These are phyloP conservation scores for Boletellus emodensis DNA, from an alignment of 768 basidiomycete species.

Conservation along the genomic window DNA sequence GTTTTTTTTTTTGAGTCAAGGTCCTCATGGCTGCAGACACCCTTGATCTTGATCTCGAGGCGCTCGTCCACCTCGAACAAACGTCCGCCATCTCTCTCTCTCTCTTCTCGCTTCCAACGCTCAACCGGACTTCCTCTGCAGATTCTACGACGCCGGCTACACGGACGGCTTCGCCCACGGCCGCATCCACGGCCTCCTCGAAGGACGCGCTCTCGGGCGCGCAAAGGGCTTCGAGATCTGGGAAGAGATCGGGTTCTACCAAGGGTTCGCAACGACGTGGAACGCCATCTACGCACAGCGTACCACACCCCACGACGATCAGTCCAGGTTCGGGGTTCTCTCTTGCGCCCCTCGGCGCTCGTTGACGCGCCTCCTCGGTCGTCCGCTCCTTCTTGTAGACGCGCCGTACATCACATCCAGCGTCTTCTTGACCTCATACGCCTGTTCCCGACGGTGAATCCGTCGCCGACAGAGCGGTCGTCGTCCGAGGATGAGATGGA, in stretches of 20 bases:
- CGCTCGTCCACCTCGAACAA: conserved; percentile 60
- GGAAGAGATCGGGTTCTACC: conserved; percentile 95
- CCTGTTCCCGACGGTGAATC: conserved; percentile 77
- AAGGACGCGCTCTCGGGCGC: conserved; percentile 83
- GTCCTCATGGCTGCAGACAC: not conserved
- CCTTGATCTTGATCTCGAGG: conserved; percentile 51
- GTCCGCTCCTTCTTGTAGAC: conserved; percentile 33
- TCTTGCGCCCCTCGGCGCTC: no score
- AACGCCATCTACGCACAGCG: conserved; percentile 43
- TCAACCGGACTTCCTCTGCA: conserved; percentile 23
- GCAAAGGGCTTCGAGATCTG: conserved; percentile 94
- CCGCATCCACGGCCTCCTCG: conserved; percentile 82
- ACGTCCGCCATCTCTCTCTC: conserved; percentile 37
- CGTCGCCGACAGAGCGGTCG: conserved; percentile 37
- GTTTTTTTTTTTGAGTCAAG: no score
- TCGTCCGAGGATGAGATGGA: conserved; percentile 50
- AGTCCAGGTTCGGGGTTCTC: conserved; percentile 35
- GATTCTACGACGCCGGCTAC: conserved; percentile 81
- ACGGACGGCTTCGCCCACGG: conserved; percentile 80
- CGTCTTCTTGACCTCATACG: conserved; percentile 68
- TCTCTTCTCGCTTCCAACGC: not conserved
- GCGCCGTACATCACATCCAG: conserved; percentile 58
- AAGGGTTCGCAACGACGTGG: conserved; percentile 82
- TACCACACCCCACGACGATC: conserved; percentile 34
- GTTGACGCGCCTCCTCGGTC: not conserved